Evolutionary conservation across 2,329 filamentous ascomycete genomes (phyloP).

Genomic region (Fusarium sarcochroum): DNA sequence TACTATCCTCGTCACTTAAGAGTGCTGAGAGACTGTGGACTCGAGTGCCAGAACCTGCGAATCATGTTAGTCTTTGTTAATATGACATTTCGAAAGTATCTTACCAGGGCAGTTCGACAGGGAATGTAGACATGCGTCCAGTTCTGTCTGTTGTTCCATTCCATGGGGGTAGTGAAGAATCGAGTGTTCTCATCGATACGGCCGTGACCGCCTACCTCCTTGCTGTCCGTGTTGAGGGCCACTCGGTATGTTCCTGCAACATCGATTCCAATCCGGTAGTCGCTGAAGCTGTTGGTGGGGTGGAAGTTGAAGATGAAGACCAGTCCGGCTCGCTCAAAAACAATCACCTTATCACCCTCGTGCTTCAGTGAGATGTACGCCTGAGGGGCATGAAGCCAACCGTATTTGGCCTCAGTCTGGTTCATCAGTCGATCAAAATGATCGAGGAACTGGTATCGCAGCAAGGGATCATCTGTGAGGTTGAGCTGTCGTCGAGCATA

Average conservation of each 20-base stretch:
- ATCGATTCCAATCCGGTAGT: slow-evolving; percentile 93
- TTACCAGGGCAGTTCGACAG: slow-evolving; percentile 84
- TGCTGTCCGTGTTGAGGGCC: slow-evolving; percentile 84
- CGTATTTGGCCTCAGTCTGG: slow-evolving; percentile 85
- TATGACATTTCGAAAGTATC: slow-evolving; percentile 47
- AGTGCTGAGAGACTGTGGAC: slow-evolving; percentile 44
- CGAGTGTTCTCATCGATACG: slow-evolving; percentile 84
- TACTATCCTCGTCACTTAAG: slow-evolving; percentile 5
- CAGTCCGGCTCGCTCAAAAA: slow-evolving; percentile 92
- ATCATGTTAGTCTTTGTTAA: slow-evolving; percentile 7
- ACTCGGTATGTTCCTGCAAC: slow-evolving; percentile 87
- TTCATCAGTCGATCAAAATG: slow-evolving; percentile 97
- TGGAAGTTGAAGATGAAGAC: slow-evolving; percentile 99
- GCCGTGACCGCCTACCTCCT: slow-evolving; percentile 83
- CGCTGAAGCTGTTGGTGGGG: slow-evolving; percentile 84
- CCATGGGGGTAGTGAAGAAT: slow-evolving; percentile 92
- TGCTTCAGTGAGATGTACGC: slow-evolving; percentile 96
- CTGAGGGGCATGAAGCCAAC: slow-evolving; percentile 88
- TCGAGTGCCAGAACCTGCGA: slow-evolving; percentile 67
- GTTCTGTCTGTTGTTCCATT: slow-evolving; percentile 92
- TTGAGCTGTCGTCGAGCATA: slow-evolving; percentile 95
- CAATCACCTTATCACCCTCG: slow-evolving; percentile 92
- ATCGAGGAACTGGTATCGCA: slow-evolving; percentile 93
- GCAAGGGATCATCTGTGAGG: slow-evolving; percentile 84
- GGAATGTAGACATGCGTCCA: slow-evolving; percentile 95